Evolutionary conservation across 345 rosid genomes (phyloP).

Genomic region (Corchorus olitorius): DNA sequence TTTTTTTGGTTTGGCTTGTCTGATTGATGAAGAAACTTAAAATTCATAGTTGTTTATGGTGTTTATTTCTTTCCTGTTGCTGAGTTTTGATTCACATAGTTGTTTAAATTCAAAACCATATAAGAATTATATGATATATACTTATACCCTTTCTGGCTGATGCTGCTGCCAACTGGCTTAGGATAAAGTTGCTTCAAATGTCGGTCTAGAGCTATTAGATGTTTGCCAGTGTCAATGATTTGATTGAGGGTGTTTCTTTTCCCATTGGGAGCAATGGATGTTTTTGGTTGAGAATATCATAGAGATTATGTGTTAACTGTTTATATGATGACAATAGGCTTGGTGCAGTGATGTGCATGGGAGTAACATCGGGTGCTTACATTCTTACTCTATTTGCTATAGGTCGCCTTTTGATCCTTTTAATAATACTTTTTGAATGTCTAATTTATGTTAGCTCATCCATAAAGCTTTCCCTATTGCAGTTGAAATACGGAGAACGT

Average conservation of each 20-base stretch:
- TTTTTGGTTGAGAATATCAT: neutral
- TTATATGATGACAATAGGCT: conserved; percentile 54
- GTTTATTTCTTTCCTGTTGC: no score
- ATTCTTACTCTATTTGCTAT: conserved; percentile 87
- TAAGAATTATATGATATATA: neutral
- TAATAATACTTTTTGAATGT: neutral
- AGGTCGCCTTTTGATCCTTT: conserved; percentile 33
- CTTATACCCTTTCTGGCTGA: neutral
- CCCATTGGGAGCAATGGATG: neutral
- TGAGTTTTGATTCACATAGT: no score
- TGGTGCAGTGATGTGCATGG: conserved; percentile 95
- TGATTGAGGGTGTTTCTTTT: neutral
- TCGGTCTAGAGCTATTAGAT: neutral
- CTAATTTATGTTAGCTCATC: conserved; percentile 10
- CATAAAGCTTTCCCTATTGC: conserved; percentile 37
- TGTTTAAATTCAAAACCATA: no score
- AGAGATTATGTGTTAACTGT: neutral
- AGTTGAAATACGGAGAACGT: conserved; percentile 89
- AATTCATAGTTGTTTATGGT: no score
- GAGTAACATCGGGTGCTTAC: conserved; percentile 94
- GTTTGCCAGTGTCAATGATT: neutral
- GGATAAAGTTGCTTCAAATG: neutral
- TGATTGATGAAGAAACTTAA: no score
- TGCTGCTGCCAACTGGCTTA: neutral
- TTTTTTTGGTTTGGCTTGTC: no score